Percentiles rank a stretch among this genome's conserved stretches.
Conservation (phyloP, 2,329 filamentous ascomycete species). For the Gremmenia infestans region DNA sequence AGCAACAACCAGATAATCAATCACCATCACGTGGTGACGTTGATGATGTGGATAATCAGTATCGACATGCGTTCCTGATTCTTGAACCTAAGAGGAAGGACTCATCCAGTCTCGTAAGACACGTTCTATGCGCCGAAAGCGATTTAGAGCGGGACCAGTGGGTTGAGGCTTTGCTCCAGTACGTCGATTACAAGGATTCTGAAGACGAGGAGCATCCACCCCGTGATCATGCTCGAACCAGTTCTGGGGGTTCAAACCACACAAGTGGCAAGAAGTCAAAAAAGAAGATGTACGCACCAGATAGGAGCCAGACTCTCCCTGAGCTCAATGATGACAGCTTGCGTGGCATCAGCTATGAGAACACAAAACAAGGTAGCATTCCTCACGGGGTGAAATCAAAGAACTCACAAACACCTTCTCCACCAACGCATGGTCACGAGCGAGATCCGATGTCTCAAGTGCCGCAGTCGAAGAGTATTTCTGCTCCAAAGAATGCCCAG, state of each 20-base stretch:
- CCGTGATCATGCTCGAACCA: slow-evolving; percentile 36
- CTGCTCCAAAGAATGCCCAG: slow-evolving; percentile 76
- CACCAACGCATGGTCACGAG: slow-evolving; percentile 26
- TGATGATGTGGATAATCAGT: slow-evolving; percentile 87
- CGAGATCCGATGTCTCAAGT: slow-evolving; percentile 25
- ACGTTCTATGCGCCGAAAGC: slow-evolving; percentile 93
- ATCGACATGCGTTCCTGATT: slow-evolving; percentile 92
- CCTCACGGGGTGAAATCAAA: slow-evolving; percentile 30
- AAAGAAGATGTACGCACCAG: slow-evolving; percentile 37
- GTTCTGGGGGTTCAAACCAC: slow-evolving; percentile 32
- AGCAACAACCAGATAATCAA: slow-evolving; percentile 51
- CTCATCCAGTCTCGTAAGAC: slow-evolving; percentile 78
- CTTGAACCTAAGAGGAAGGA: slow-evolving; percentile 96
- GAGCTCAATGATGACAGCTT: slow-evolving; percentile 34
- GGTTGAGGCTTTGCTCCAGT: slow-evolving; percentile 85
- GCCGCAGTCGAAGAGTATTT: slow-evolving; percentile 55
- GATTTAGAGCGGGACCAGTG: slow-evolving; percentile 88
- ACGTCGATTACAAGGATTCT: slow-evolving; percentile 69
- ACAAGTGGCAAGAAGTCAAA: slow-evolving; percentile 36
- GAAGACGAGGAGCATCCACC: slow-evolving; percentile 44
- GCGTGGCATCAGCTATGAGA: slow-evolving; percentile 34
- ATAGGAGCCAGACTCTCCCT: slow-evolving; percentile 32
- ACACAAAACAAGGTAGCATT: slow-evolving; percentile 31
- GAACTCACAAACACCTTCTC: slow-evolving; percentile 28
- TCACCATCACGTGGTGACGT: slow-evolving; percentile 54